Percentiles rank a stretch among this genome's conserved stretches.
Evolutionary conservation across 768 basidiomycete genomes (phyloP).

Genomic region (Agrocybe praecox): DNA sequence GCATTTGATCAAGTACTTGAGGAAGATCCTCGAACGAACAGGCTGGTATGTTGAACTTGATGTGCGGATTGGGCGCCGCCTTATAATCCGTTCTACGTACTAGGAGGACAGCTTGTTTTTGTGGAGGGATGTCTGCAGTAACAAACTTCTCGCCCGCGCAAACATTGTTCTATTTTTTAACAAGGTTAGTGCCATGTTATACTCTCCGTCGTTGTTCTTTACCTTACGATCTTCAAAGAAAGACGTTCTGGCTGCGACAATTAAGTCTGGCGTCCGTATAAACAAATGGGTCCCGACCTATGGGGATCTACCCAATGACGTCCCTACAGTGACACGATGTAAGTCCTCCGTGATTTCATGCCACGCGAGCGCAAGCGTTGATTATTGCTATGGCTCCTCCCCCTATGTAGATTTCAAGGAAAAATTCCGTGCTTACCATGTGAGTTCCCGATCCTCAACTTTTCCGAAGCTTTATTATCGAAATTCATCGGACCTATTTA

Average conservation of each 20-base stretch:
- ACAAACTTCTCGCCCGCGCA: slow-evolving; percentile 57
- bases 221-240: slow-evolving; percentile 18
- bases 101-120: slow-evolving; percentile 76
- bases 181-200: slow-evolving; percentile 44
- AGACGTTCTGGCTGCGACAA: slow-evolving; percentile 59
- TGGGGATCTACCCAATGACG: slow-evolving; percentile 58
- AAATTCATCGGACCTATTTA: neutral
- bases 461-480: neutral
- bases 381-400: neutral
- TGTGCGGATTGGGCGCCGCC: neutral
- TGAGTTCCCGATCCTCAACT: slow-evolving; percentile 26
- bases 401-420: slow-evolving; percentile 65
- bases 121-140: slow-evolving; percentile 73
- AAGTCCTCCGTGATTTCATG: slow-evolving; percentile 20
- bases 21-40: slow-evolving; percentile 66
- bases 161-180: slow-evolving; percentile 79
- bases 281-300: slow-evolving; percentile 65
- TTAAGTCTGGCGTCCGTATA: slow-evolving; percentile 58
- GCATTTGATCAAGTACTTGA: slow-evolving; percentile 75
- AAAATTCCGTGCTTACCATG: slow-evolving; percentile 67
- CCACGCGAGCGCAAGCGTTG: neutral
- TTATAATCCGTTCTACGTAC: neutral
- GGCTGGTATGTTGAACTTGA: slow-evolving; percentile 44
- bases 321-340: slow-evolving; percentile 65
- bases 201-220: neutral